Evolutionary conservation across 2,329 filamentous ascomycete genomes (phyloP).

Genomic region (Arachnomyces sp.): DNA sequence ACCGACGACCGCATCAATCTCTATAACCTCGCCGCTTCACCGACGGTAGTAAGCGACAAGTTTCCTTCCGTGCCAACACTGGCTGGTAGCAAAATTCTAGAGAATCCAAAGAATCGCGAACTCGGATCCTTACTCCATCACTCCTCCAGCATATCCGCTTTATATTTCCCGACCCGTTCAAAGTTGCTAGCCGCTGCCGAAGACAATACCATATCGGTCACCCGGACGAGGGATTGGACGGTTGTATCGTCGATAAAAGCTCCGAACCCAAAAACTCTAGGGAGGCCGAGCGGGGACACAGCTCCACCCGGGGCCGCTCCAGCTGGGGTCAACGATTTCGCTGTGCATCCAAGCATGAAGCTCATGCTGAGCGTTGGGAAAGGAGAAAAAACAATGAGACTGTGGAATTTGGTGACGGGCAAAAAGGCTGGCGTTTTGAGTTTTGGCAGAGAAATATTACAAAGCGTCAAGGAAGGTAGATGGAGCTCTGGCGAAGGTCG

Average conservation of each 20-base stretch:
- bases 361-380: slow-evolving; percentile 89
- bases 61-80: slow-evolving; percentile 59
- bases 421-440: slow-evolving; percentile 91
- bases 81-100: slow-evolving; percentile 64
- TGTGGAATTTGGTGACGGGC: slow-evolving; percentile 95
- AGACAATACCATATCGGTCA: slow-evolving; percentile 85
- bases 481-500: slow-evolving; percentile 75
- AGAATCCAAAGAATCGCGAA: slow-evolving; percentile 82
- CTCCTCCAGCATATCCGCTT: slow-evolving; percentile 67
- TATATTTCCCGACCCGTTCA: slow-evolving; percentile 74
- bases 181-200: slow-evolving; percentile 86
- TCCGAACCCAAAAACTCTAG: slow-evolving; percentile 70
- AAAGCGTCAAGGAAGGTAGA: slow-evolving; percentile 67
- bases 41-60: slow-evolving; percentile 49
- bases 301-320: slow-evolving; percentile 72
- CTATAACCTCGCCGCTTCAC: slow-evolving; percentile 73
- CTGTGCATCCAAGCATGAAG: slow-evolving; percentile 93
- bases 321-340: slow-evolving; percentile 88
- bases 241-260: slow-evolving; percentile 82
- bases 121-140: slow-evolving; percentile 84
- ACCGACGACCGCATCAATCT: slow-evolving; percentile 94
- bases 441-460: slow-evolving; percentile 66
- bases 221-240: slow-evolving; percentile 81
- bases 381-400: slow-evolving; percentile 80
- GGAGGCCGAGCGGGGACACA: slow-evolving; percentile 83